Evolutionary conservation across 2,329 filamentous ascomycete genomes (phyloP).

Genomic region (Fusarium sp.): DNA sequence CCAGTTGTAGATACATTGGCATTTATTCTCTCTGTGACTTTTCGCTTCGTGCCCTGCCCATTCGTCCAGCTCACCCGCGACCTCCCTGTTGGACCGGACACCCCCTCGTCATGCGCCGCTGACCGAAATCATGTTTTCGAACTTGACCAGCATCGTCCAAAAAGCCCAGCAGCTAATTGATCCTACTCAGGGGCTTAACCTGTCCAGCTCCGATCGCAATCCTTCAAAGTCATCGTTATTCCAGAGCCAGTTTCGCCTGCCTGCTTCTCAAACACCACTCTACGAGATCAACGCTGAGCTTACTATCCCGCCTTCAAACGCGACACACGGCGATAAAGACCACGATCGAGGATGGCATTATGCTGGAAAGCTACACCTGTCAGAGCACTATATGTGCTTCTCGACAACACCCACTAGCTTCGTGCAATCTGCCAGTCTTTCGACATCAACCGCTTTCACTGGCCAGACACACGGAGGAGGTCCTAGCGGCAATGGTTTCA

Average conservation of each 20-base stretch:
- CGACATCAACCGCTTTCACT: constrained; percentile 85
- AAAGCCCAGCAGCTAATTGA: constrained; percentile 97
- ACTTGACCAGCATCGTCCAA: constrained; percentile 84
- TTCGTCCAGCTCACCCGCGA: constrained; percentile 22
- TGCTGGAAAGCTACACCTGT: constrained; percentile 90
- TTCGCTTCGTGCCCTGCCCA: background rate
- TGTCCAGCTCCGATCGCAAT: constrained; percentile 79
- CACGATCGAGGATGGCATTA: constrained; percentile 86
- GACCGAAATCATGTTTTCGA: constrained; percentile 67
- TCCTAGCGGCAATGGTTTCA: constrained; percentile 95
- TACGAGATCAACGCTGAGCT: constrained; percentile 98
- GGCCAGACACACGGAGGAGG: constrained; percentile 94
- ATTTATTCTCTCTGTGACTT: background rate
- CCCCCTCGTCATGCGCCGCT: constrained; percentile 55
- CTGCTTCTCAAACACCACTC: constrained; percentile 89
- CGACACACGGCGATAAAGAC: constrained; percentile 76
- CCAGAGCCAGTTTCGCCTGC: constrained; percentile 95
- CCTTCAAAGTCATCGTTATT: constrained; percentile 94
- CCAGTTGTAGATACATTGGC: background rate
- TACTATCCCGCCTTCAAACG: constrained; percentile 81
- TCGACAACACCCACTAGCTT: constrained; percentile 94
- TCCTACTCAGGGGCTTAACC: constrained; percentile 80
- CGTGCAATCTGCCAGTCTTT: constrained; percentile 80
- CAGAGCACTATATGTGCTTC: constrained; percentile 95
- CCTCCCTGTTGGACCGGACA: constrained; percentile 27